Evolutionary conservation across 371 early-diverging fungal genomes (phyloP), one percentile per base, ranked within the genome.

Genomic region (Funneliformis caledonium): DNA sequence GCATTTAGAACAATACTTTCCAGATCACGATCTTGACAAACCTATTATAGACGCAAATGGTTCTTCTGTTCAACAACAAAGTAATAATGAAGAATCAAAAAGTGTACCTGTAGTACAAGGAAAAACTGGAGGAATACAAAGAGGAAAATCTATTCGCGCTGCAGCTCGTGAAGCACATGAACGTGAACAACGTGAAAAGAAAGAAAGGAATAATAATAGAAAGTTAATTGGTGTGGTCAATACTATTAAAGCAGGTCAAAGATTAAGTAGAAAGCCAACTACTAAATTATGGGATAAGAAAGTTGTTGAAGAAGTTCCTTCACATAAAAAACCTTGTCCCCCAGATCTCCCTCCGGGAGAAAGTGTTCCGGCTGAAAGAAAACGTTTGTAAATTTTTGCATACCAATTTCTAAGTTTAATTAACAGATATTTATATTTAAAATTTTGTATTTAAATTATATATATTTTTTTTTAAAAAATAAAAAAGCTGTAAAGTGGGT

Each of bases 1-100:
- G 74, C 89, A 94, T 81, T 85, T 94, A 79, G 94, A 93, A 61
- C 83, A 88, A 67, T 95, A 91, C 82, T 94, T 95, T 83, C 94
- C 93, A 48, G 90, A 88, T 33, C 92, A 95, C 77, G 94, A 95
- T 81, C 83, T 95, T 60, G 95, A 94, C 78, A 87, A 90, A 76
- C 93, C 92, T 12, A 89, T 94, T 45, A 84, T 90, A 2, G 91
- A 93, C 65, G 65, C 80, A 9, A 45, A 61, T 11, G 81, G 69
- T 16, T 22, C 80, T 50, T 72, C 52, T 47, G 10, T 72, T 5
- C 19, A 74, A 12, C 74, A 72, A 0, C 76, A 26, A 33, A 68
- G 22, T 47, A 50, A 70, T 12, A 68, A 64, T 56, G 83, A 52
- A 73, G 82, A 78, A 10, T 72, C 79, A 26, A 83, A 75, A 31